Conservation (phyloP, 768 basidiomycete genomes). For the Phlegmacium glaucopus region DNA sequence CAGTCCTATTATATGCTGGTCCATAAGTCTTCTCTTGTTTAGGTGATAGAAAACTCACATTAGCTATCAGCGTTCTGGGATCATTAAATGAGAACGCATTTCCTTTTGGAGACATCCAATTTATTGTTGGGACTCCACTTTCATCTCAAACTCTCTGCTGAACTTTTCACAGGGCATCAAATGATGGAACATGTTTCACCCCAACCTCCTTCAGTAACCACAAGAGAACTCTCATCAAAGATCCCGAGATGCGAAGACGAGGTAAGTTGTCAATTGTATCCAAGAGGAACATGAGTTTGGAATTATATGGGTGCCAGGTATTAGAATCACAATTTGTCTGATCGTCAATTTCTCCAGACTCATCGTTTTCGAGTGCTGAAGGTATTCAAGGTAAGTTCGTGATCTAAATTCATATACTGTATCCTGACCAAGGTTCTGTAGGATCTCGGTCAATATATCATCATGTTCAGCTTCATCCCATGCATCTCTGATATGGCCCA, state of each 20-base stretch:
- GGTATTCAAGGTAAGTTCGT: background rate
- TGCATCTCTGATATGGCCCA: background rate
- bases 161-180: slow-evolving; percentile 15
- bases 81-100: slow-evolving; percentile 25
- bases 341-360: background rate
- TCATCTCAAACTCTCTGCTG: slow-evolving; percentile 11
- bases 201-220: slow-evolving; percentile 21
- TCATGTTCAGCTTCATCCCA: slow-evolving; percentile 2
- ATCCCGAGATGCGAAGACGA: slow-evolving; percentile 20
- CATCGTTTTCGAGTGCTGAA: background rate
- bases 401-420: background rate
- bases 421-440: slow-evolving; percentile 3
- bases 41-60: slow-evolving; percentile 7
- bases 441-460: slow-evolving; percentile 1
- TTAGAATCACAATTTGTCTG: background rate
- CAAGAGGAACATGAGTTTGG: slow-evolving; percentile 14
- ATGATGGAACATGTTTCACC: slow-evolving; percentile 21
- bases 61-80: slow-evolving; percentile 13
- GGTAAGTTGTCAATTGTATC: slow-evolving; percentile 27
- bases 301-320: slow-evolving; percentile 8
- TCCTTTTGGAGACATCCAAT: slow-evolving; percentile 16
- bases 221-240: slow-evolving; percentile 21
- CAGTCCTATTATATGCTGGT: slow-evolving; percentile 14
- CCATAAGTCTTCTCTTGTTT: background rate
- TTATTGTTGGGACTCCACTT: slow-evolving; percentile 10